Conservation (phyloP, 1,284 basidiomycete genomes). For the Ganoderma lucidum region DNA sequence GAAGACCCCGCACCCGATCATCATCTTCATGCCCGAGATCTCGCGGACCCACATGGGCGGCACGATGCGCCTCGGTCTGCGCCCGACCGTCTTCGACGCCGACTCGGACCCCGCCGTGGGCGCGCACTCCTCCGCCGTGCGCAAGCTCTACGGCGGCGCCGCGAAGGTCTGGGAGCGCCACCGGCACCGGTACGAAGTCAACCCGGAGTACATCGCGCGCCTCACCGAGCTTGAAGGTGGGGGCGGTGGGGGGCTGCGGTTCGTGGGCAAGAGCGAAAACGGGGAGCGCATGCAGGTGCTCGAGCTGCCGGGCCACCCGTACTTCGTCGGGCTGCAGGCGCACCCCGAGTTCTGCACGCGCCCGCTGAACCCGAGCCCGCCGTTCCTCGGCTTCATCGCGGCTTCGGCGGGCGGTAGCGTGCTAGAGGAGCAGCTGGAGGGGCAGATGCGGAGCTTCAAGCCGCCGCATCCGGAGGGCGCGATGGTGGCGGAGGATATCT, state of each 20-base stretch:
- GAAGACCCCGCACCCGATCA: slow-evolving; percentile 71
- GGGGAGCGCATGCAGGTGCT: slow-evolving; percentile 98
- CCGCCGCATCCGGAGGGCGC: slow-evolving; percentile 60
- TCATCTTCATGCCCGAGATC: slow-evolving; percentile 99
- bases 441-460: slow-evolving; percentile 61
- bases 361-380: slow-evolving; percentile 97
- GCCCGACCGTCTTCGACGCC: slow-evolving; percentile 90
- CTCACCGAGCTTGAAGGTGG: slow-evolving; percentile 60
- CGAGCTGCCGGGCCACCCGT: slow-evolving; percentile 93
- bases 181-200: slow-evolving; percentile 97
- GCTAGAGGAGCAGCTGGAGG: slow-evolving; percentile 79
- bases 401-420: slow-evolving; percentile 75
- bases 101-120: slow-evolving; percentile 40
- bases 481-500: slow-evolving; percentile 56
- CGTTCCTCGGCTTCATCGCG: slow-evolving; percentile 96
- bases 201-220: slow-evolving; percentile 85
- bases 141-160: slow-evolving; percentile 88
- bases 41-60: slow-evolving; percentile 98
- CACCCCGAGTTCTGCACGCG: slow-evolving; percentile 99
- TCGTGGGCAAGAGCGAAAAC: slow-evolving; percentile 94
- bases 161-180: slow-evolving; percentile 96
- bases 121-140: slow-evolving; percentile 71
- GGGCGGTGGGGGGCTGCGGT: slow-evolving; percentile 66
- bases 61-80: slow-evolving; percentile 96
- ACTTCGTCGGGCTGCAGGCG: slow-evolving; percentile 94